Percentiles rank a stretch among this genome's conserved stretches.
Evolutionary conservation across 768 basidiomycete genomes (phyloP).

Genomic region (Panaeolus cyanescens): DNA sequence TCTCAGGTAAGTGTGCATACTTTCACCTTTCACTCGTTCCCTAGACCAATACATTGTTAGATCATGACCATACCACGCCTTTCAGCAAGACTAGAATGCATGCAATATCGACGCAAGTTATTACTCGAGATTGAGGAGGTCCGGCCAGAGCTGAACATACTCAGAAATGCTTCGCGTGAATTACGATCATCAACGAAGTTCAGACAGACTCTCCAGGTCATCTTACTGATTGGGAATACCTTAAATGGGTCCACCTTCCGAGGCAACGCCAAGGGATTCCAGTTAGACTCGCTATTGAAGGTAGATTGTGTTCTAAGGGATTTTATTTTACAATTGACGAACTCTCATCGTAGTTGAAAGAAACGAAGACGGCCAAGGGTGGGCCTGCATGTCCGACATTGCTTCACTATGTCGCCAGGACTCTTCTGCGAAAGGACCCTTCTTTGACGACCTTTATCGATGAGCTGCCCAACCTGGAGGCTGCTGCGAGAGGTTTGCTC

Average conservation of each 20-base stretch:
- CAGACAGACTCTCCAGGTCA: conserved; percentile 69
- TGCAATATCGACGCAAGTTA: conserved; percentile 82
- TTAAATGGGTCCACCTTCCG: conserved; percentile 84
- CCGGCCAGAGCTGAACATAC: conserved; percentile 74
- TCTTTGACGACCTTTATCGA: conserved; percentile 71
- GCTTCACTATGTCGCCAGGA: conserved; percentile 85
- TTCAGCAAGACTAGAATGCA: conserved; percentile 71
- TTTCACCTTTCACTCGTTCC: not conserved
- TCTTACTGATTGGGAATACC: conserved; percentile 79
- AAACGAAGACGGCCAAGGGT: conserved; percentile 75
- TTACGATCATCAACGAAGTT: conserved; percentile 65
- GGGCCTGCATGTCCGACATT: conserved; percentile 79
- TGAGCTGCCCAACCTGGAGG: conserved; percentile 79
- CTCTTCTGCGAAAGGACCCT: conserved; percentile 69
- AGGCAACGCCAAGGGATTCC: conserved; percentile 84
- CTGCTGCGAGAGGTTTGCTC: conserved; percentile 74
- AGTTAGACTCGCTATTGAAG: conserved; percentile 80
- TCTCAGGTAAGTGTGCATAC: conserved; percentile 50
- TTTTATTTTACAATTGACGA: not conserved
- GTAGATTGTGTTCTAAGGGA: conserved; percentile 34
- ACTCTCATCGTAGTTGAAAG: conserved; percentile 59
- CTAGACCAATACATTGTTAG: conserved; percentile 33
- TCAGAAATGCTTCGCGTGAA: conserved; percentile 72
- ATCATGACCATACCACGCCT: conserved; percentile 81
- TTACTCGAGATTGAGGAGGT: conserved; percentile 85